These are phyloP conservation scores for Phytophthora macrochlamydospora DNA, from an alignment of 352 stramenopile species.

Conservation along the genomic window DNA sequence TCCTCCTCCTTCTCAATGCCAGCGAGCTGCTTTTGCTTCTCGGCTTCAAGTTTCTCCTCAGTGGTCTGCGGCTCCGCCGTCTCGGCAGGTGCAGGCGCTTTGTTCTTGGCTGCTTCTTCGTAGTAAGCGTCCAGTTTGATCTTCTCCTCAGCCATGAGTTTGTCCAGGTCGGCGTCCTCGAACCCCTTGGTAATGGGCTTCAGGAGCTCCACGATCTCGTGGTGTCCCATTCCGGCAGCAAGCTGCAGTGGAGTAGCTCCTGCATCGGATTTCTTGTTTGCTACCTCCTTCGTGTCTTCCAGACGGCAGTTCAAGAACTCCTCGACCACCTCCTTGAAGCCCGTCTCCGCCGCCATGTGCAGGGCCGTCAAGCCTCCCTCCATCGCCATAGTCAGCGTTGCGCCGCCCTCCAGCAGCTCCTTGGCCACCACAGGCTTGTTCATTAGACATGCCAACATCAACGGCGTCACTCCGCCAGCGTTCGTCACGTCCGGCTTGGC, in stretches of 20 bases:
- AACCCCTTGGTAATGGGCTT: slow-evolving; percentile 70
- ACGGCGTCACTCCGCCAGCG: slow-evolving; percentile 67
- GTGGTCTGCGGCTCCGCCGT: slow-evolving; percentile 26
- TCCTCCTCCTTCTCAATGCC: slow-evolving; percentile 51
- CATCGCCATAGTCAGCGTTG: slow-evolving; percentile 59
- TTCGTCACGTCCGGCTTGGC: slow-evolving; percentile 75
- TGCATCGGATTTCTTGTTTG: slow-evolving; percentile 64
- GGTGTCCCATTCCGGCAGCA: slow-evolving; percentile 73
- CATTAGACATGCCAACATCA: slow-evolving; percentile 81
- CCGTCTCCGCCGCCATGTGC: slow-evolving; percentile 80
- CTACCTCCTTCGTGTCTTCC: slow-evolving; percentile 52
- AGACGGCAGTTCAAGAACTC: slow-evolving; percentile 54
- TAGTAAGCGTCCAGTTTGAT: slow-evolving; percentile 65
- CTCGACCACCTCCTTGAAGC: slow-evolving; percentile 63
- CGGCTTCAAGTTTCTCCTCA: slow-evolving; percentile 45
- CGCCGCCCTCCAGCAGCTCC: slow-evolving; percentile 54
- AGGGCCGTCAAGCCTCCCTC: slow-evolving; percentile 69
- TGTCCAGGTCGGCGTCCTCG: slow-evolving; percentile 53
- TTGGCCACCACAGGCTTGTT: slow-evolving; percentile 72
- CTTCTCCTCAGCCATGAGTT: slow-evolving; percentile 70
- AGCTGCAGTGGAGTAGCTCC: slow-evolving; percentile 75
- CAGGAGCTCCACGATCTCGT: slow-evolving; percentile 64
- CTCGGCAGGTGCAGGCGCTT: slow-evolving; percentile 4
- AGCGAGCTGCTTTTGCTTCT: slow-evolving; percentile 46
- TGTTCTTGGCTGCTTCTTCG: slow-evolving; percentile 47